These are phyloP conservation scores for Lactifluus rugatus DNA, from an alignment of 768 basidiomycete genomes.

Conservation along the genomic window DNA sequence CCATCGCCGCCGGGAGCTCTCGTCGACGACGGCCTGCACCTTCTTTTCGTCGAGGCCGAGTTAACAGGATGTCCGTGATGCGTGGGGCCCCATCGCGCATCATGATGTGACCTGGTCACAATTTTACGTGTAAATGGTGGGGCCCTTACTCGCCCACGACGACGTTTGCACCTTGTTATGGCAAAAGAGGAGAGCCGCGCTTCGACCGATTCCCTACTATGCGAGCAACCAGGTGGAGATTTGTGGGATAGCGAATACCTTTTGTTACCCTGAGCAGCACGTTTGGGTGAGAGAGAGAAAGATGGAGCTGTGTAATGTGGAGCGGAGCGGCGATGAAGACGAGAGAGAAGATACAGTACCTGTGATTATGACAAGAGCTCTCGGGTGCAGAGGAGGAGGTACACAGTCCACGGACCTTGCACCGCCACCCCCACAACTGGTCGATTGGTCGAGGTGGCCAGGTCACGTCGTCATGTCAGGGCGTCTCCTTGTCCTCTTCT, in stretches of 20 bases:
- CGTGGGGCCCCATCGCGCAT: not conserved
- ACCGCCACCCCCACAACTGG: conserved; percentile 10
- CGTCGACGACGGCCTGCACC: conserved; percentile 53
- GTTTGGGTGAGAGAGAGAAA: conserved; percentile 26
- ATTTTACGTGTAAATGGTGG: conserved; percentile 3
- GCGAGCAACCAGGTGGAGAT: not conserved
- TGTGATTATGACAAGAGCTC: conserved; percentile 80
- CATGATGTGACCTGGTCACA: not conserved
- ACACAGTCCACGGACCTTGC: not conserved
- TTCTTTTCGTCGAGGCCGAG: conserved; percentile 63
- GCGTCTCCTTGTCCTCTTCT: not conserved
- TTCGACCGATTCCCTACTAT: conserved; percentile 74
- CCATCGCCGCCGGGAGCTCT: conserved; percentile 67
- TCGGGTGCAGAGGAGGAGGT: conserved; percentile 23
- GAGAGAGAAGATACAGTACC: too few species aligned
- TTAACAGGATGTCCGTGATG: not conserved
- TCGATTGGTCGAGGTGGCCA: not conserved
- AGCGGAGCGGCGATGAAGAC: conserved; percentile 9
- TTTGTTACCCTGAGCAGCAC: conserved; percentile 60
- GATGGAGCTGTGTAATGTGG: not conserved
- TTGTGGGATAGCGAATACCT: not conserved
- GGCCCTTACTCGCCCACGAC: conserved; percentile 71
- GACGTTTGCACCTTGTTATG: conserved; percentile 77
- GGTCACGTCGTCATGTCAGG: not conserved
- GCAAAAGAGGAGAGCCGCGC: conserved; percentile 67